A percentile compares a stretch with the other conserved stretches of the same genome.
phyloP scores from a whole-genome alignment of 1,139 yeast species.

The Kodamaea arcana region DNA sequence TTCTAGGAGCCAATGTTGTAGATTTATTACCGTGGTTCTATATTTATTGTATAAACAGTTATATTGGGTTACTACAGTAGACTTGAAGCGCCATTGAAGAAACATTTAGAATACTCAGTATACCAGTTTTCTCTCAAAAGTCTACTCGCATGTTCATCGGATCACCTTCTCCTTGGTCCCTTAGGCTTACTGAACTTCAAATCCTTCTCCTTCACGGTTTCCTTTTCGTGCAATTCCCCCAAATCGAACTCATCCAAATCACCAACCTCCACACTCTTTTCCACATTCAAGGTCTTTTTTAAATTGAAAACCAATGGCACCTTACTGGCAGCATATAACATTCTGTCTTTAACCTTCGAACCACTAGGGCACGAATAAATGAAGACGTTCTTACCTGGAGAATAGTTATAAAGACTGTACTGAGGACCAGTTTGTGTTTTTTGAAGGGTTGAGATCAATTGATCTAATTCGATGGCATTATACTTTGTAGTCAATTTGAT shows the following conservation, averaged over 20 bases:
- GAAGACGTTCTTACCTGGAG: conserved; percentile 41
- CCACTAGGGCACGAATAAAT: conserved; percentile 89
- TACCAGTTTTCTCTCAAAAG: too few relatives aligned
- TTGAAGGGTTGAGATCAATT: conserved; percentile 22
- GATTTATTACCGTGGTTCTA: too few relatives aligned
- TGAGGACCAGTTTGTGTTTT: conserved; percentile 25
- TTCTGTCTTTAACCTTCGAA: conserved; percentile 83
- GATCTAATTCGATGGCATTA: conserved; percentile 14
- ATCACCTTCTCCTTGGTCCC: conserved; percentile 54
- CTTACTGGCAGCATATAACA: conserved; percentile 87
- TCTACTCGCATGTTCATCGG: too few relatives aligned
- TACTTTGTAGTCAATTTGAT: conserved; percentile 19
- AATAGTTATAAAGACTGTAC: conserved; percentile 53
- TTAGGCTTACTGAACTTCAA: conserved; percentile 49
- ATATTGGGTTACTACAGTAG: too few relatives aligned
- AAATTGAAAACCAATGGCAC: conserved; percentile 59
- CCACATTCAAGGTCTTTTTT: conserved; percentile 21
- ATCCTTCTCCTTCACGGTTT: conserved; percentile 13
- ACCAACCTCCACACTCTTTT: conserved; percentile 57
- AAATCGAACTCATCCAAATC: conserved; percentile 63
- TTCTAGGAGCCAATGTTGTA: too few relatives aligned
- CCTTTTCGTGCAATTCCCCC: conserved; percentile 20
- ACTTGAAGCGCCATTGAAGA: too few relatives aligned
- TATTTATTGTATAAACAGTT: too few relatives aligned
- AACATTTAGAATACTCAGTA: too few relatives aligned